Evolutionary conservation across 768 basidiomycete genomes (phyloP), one percentile per base, ranked within the genome.

Genomic region (Psilocybe cyanescens): DNA sequence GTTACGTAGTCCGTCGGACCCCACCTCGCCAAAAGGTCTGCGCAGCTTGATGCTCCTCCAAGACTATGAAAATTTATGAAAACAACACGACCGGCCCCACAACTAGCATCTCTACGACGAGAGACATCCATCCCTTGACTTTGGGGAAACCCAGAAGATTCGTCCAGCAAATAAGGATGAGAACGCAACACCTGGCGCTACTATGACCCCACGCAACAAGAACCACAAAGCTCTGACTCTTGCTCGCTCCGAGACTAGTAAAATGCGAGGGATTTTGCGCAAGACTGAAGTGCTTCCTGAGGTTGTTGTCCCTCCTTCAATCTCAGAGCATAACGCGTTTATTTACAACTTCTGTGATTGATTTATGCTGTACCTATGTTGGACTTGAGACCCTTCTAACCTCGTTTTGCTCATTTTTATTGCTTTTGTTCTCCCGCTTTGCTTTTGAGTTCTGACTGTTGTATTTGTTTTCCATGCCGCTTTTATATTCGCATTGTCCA

Each of bases 31-130:
- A n/a, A 74, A 76, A 37, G 84, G 84, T 57, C 77, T 90, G 63
- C 87, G 88, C 61, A 81, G 81, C 60, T 82, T 90, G 56, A 80
- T 85, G 19, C 84, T 90, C 58, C 77, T 90, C 68, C 81, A 85
- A 73, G 84, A 87, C 65, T 84, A 84, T 66, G 80, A 44, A 44
- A 44, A n/a, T 12, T 12, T 37, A 7, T 19, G 19, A 19, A 19
- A 37, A 81, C 70, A 73, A 76, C 54, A 82, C 81, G 57, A 71
- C 69, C 59, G 61, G 80, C 68, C 69, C 69, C 60, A 71, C 69
- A 5, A 8, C 4, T 59, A 57, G 66, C 19, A 66, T 57, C 62
- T 63, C 67, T 14, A 64, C 67, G 7, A 62, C 70, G 31, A 70
- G 72, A 33, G 74, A 75, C 11, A 85, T 81, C 51, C 85, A 82